Evolutionary conservation across 2,329 filamentous ascomycete species (phyloP), one percentile per base, ranked within the genome.

Genomic region (Fonsecaea pugnacius): DNA sequence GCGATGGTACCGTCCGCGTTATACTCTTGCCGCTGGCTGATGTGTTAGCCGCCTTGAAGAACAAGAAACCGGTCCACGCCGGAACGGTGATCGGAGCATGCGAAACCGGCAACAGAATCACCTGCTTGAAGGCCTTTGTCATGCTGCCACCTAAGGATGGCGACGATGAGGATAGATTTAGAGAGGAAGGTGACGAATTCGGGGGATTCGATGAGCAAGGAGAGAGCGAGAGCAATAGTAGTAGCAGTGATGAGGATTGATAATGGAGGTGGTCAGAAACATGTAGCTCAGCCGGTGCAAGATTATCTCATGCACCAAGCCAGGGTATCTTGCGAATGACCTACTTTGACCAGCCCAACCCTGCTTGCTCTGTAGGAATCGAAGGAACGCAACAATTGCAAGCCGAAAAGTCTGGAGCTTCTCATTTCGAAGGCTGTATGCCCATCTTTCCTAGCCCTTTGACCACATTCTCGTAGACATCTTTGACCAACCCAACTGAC

Each of bases 51-150:
- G 58, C 55, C 7, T 24, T 24, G 27, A 64, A 71, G 54, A 58
- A 70, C 18, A 61, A 68, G 3, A 62, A 70, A 30, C 24, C 58
- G 52, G 68, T 60, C 33, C 83, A 86, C 67, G 76, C 91, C 24
- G 92, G 91, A 33, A 83, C 79, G 69, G 75, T 96, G 61, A 75
- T 96, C 51, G 92, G 89, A 16, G 87, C 85, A 35, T 95, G 95
- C 73, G 89, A 93, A 77, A 96, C 93, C 24, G 88, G 89, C 52
- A 93, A 94, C 75, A 84, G 95, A 62, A 92, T 98, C 70, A 98
- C 93, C 40, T 98, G 95, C 75, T 74, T 98, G 72, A 88, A 87
- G 71, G 89, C 89, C 24, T 98, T 96, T 79, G 81, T 91, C 68
- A 96, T 98, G 91, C 85, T 91, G 76, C 84, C 87, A 71, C 81